Conservation (phyloP, 2,329 filamentous ascomycete species). For the Bipolaris gigantea region DNA sequence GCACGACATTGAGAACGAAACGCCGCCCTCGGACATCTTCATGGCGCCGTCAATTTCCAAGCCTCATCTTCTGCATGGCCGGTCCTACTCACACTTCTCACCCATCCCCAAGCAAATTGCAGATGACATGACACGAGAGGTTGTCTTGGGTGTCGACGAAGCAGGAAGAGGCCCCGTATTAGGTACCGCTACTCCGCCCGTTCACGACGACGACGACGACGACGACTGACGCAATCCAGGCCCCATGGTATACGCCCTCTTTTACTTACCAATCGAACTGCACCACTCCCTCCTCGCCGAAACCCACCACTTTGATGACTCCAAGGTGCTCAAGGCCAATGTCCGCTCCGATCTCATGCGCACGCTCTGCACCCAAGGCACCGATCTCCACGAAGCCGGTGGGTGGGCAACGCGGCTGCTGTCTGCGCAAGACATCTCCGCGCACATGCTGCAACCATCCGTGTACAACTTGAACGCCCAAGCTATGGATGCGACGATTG, state of each 20-base stretch:
- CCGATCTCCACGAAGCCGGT: slow-evolving; percentile 63
- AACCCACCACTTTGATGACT: slow-evolving; percentile 89
- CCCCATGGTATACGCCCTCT: slow-evolving; percentile 69
- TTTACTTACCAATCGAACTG: slow-evolving; percentile 69
- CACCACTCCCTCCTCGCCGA: slow-evolving; percentile 74
- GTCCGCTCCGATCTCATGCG: slow-evolving; percentile 74
- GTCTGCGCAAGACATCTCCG: slow-evolving; percentile 79
- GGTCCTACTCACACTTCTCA: slow-evolving; percentile 54
- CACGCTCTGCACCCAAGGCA: slow-evolving; percentile 67
- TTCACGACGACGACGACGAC: neutral
- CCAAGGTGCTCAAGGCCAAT: slow-evolving; percentile 82
- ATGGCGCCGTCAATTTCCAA: slow-evolving; percentile 52
- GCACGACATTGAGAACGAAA: slow-evolving; percentile 42
- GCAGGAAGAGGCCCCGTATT: slow-evolving; percentile 93
- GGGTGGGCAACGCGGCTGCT: slow-evolving; percentile 84
- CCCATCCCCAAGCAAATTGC: slow-evolving; percentile 47
- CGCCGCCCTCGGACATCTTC: slow-evolving; percentile 46
- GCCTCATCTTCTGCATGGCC: slow-evolving; percentile 45
- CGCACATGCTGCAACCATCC: slow-evolving; percentile 71
- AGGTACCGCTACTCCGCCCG: slow-evolving; percentile 56
- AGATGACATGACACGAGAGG: slow-evolving; percentile 57
- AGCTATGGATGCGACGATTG: slow-evolving; percentile 87
- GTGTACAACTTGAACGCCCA: slow-evolving; percentile 93
- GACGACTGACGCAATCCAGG: slow-evolving; percentile 50
- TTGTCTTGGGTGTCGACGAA: slow-evolving; percentile 88